Evolutionary conservation across 2,329 filamentous ascomycete species (phyloP), one percentile per base, ranked within the genome.

Genomic region (Gaeumannomyces sp.): DNA sequence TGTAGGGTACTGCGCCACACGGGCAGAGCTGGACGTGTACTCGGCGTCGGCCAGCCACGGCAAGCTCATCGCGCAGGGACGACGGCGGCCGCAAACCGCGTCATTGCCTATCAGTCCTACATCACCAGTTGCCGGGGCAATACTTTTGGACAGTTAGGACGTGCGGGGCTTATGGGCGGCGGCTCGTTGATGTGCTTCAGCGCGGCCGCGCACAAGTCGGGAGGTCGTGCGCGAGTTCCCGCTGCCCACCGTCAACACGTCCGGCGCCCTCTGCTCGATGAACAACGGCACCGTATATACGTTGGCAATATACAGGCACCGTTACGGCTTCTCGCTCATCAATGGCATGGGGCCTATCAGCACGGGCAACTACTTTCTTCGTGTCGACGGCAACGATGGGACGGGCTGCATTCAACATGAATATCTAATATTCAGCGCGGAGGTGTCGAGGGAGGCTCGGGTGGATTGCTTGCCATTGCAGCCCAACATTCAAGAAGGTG

Each of bases 1-100:
- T 14, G 63, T 69, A n/a, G 68, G 64, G 0, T 69, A 68, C 65
- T 69, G 68, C 35, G 57, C 66, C n/a, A 45, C 64, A 10, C 68
- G 65, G 63, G 59, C 35, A 35, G 31, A 60, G 50, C 31, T 64
- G 57, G 65, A 66, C 57, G 60, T 66, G 27, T 45, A 33, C 50
- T 53, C 66, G 19, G 64, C 61, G 33, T 64, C 65, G 16, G 13
- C 66, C 14, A 64, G 61, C n/a, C 66, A 65, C 62, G 65, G 59
- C 59, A 25, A 28, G 25, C 14, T 64, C 29, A 8, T 66, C 31
- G 38, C 22, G 22, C 28, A 38, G 31, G 65, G 66, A 66, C 61
- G 2, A 60, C 58, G 10, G 35, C 35, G n/a, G 28, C 6, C n/a
- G n/a, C 31, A 11, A 3, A 33, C 62, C 53, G 59, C 27, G 8